Evolutionary conservation across 495 filamentous ascomycete species (phyloP), one percentile per base, ranked within the genome.

Genomic region (Podospora conica): DNA sequence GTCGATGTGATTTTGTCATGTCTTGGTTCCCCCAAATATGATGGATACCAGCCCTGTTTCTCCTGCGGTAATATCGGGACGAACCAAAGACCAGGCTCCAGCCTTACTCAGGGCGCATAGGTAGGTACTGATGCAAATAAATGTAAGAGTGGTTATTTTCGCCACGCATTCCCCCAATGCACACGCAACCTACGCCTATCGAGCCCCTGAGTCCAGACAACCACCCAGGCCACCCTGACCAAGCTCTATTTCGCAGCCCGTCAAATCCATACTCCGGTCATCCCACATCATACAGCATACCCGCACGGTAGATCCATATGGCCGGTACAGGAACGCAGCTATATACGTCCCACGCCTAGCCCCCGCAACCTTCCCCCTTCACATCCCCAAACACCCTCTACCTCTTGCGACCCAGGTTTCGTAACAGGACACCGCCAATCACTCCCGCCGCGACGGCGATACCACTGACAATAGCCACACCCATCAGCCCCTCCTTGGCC

Each of bases 391-490:
- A 27, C 18, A 27, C 11, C 54, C 21, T 58, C 72, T 58, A 78
- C 60, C 75, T 69, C 71, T 77, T 75, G 61, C 73, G 64, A n/a
- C 75, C 74, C 55, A 77, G n/a, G 28, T 77, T 78, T 78, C 85
- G 88, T 70, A 97, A 83, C 54, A 98, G 73, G 70, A 97, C 82
- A 33, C 91, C 91, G 25, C 94, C 95, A 28, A 97, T 88, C 25
- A 97, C 87, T n/a, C 93, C 94, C 12, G 93, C 95, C 9, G 91
- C 93, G 68, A 98, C 88, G 54, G 94, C 93, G 60, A 98, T 83
- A 53, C 95, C 95, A 66, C 95, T 92, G 56, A 98, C 86, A 76
- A 98, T 98, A n/a, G 95, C 95, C 66, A 97, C 92, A 28, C 95
- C 95, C 81, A 97, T 81, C 67, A 98, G 71, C 3, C 95, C 96